These are phyloP conservation scores for Colletotrichum tabaci DNA, from an alignment of 2,329 filamentous ascomycete species.

Conservation along the genomic window DNA sequence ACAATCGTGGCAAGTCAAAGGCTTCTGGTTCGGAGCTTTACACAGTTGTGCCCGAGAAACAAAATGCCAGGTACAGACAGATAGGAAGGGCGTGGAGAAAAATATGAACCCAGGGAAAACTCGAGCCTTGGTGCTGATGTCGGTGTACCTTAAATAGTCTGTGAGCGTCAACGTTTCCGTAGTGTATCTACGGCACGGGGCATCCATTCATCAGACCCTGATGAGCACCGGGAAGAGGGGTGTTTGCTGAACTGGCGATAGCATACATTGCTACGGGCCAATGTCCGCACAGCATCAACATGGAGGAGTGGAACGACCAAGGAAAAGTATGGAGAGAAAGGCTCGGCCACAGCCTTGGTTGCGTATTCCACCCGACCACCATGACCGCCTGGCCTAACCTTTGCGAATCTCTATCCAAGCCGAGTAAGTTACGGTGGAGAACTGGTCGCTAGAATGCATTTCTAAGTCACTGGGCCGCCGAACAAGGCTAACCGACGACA, in stretches of 20 bases:
- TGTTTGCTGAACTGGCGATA: constrained; percentile 1
- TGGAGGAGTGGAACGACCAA: constrained; percentile 39
- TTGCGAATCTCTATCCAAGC: constrained; percentile 10
- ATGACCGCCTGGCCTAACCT: background rate
- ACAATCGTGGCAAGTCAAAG: background rate
- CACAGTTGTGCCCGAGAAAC: background rate
- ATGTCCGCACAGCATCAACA: constrained; percentile 11
- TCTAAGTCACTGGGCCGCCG: background rate
- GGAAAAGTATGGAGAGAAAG: constrained; percentile 15
- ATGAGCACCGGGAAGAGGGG: constrained; percentile 13
- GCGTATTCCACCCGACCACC: constrained; percentile 9
- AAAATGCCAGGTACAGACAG: background rate
- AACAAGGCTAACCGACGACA: background rate
- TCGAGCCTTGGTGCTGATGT: background rate
- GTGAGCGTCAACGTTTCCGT: background rate
- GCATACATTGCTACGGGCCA: constrained; percentile 20
- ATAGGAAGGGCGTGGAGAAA: constrained; percentile 15
- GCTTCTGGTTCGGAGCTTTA: no score
- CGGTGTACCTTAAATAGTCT: constrained; percentile 5
- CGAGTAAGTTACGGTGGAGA: constrained; percentile 25
- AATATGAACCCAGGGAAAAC: background rate
- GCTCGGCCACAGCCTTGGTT: constrained; percentile 5
- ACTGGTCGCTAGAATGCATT: background rate
- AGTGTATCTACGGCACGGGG: background rate
- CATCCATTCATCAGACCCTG: constrained; percentile 1